These are phyloP conservation scores for Camptophora hylomeconis DNA, from an alignment of 2,329 filamentous ascomycete genomes.

Conservation along the genomic window DNA sequence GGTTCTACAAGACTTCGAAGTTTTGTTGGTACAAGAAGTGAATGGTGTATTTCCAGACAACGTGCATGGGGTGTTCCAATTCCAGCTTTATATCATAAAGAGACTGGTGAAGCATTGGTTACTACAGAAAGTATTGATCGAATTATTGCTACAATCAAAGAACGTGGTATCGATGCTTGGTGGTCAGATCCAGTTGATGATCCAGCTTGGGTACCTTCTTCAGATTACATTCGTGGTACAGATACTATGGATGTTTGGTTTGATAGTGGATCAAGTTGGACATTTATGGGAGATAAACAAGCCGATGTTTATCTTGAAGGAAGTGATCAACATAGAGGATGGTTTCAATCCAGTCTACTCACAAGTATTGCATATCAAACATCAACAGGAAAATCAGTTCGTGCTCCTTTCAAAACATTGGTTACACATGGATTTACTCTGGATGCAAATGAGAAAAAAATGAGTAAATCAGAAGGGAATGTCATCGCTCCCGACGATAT, in stretches of 20 bases:
- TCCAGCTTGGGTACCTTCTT: constrained; percentile 53
- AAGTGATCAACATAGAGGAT: constrained; percentile 89
- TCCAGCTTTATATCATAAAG: constrained; percentile 65
- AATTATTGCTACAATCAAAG: constrained; percentile 64
- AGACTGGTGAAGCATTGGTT: constrained; percentile 61
- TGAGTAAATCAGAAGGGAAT: constrained; percentile 96
- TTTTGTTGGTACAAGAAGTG: constrained; percentile 75
- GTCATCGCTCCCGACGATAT: constrained; percentile 69
- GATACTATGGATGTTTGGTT: constrained; percentile 99
- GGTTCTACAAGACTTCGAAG: constrained; percentile 66
- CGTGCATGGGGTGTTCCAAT: constrained; percentile 95
- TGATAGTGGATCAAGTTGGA: constrained; percentile 94
- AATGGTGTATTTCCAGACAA: constrained; percentile 97
- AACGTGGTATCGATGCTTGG: constrained; percentile 82
- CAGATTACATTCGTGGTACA: constrained; percentile 49
- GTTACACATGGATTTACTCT: constrained; percentile 93
- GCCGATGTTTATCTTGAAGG: constrained; percentile 82
- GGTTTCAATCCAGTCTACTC: constrained; percentile 94
- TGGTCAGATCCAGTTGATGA: constrained; percentile 75
- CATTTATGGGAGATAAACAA: constrained; percentile 26
- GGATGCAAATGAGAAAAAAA: constrained; percentile 83
- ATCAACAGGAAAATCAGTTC: constrained; percentile 23
- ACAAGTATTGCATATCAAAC: constrained; percentile 58
- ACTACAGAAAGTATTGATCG: constrained; percentile 68
- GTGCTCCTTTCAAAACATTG: constrained; percentile 65